Percentiles rank a stretch among this genome's conserved stretches.
Conservation (phyloP, 192 early-diverging fungal genomes). For the Dissophora globulifera region DNA sequence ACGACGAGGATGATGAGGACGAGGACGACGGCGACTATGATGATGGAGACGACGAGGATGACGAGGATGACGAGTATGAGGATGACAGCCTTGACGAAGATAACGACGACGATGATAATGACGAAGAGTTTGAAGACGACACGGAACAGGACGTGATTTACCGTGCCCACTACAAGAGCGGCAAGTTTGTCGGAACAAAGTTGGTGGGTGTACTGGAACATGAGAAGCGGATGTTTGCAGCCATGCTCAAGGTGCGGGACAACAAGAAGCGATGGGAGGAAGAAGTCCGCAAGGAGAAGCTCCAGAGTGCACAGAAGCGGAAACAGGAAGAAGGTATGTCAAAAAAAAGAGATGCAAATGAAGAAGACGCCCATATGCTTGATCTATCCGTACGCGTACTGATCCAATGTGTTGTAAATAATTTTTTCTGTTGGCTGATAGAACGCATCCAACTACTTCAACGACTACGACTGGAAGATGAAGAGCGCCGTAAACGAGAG, state of each 20-base stretch:
- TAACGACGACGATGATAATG: slow-evolving; percentile 11
- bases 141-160: slow-evolving; percentile 9
- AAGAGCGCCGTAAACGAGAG: slow-evolving; percentile 26
- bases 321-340: slow-evolving; percentile 29
- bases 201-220: slow-evolving; percentile 7
- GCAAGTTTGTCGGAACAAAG: no score
- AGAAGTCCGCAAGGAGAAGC: slow-evolving; percentile 3
- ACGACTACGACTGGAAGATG: slow-evolving; percentile 29
- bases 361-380: no score
- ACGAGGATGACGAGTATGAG: slow-evolving; percentile 13
- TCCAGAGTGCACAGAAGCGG: slow-evolving; percentile 20
- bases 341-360: no score
- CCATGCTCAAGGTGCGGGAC: slow-evolving; percentile 8
- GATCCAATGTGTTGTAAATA: no score
- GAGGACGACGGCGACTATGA: slow-evolving; percentile 24
- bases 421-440: no score
- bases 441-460: slow-evolving; percentile 34
- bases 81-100: slow-evolving; percentile 8
- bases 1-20: slow-evolving; percentile 21
- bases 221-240: slow-evolving; percentile 19
- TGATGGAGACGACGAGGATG: slow-evolving; percentile 16
- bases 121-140: slow-evolving; percentile 5
- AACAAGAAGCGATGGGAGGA: slow-evolving; percentile 9
- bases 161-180: no score
- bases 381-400: no score